These are phyloP conservation scores for Penicillium sp. DNA, from an alignment of 2,329 filamentous ascomycete genomes.

Conservation along the genomic window DNA sequence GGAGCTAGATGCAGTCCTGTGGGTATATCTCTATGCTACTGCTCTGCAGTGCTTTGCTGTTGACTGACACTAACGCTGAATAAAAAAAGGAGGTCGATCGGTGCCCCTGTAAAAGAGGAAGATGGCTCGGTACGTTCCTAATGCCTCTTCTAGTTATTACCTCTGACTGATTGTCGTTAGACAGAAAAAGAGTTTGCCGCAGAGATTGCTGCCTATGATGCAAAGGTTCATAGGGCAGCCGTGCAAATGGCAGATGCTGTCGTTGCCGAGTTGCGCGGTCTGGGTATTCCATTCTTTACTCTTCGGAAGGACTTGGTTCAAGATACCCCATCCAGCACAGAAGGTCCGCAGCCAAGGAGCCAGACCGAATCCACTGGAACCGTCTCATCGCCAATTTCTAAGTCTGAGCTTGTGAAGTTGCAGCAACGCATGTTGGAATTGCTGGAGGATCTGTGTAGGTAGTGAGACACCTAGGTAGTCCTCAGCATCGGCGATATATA, in stretches of 20 bases:
- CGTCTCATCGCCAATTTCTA: slow-evolving; percentile 26
- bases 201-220: slow-evolving; percentile 52
- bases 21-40: slow-evolving; percentile 19
- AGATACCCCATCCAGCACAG: slow-evolving; percentile 6
- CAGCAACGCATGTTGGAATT: slow-evolving; percentile 44
- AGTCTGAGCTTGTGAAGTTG: slow-evolving; percentile 37
- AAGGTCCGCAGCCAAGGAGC: neutral
- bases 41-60: neutral
- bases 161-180: slow-evolving; percentile 17
- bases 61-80: neutral
- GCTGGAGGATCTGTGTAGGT: slow-evolving; percentile 44
- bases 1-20: slow-evolving; percentile 49
- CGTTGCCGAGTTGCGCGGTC: slow-evolving; percentile 45
- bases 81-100: slow-evolving; percentile 37
- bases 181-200: slow-evolving; percentile 43
- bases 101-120: slow-evolving; percentile 31
- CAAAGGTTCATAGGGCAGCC: slow-evolving; percentile 54
- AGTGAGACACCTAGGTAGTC: slow-evolving; percentile 16
- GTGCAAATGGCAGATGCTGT: slow-evolving; percentile 53
- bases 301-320: slow-evolving; percentile 40
- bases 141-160: neutral
- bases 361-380: neutral
- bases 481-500: neutral
- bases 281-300: slow-evolving; percentile 56
- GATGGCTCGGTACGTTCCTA: slow-evolving; percentile 24